Percentiles rank a stretch among this genome's conserved stretches.
These are phyloP conservation scores for Penicillium verrucosum DNA, from an alignment of 2,329 filamentous ascomycete genomes.

Conservation along the genomic window DNA sequence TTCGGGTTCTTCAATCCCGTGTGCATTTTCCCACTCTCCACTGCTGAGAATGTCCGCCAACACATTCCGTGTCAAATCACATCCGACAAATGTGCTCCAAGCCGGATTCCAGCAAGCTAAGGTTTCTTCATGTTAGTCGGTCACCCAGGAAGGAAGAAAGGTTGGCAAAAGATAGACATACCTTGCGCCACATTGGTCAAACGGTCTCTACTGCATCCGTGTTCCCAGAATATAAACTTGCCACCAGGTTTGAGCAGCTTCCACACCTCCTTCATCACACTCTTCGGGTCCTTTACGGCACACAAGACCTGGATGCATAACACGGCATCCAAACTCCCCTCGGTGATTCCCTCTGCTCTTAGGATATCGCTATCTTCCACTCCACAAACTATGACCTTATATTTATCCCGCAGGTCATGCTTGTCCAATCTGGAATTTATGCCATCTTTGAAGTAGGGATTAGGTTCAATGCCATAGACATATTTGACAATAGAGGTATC, in stretches of 20 bases:
- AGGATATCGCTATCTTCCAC: conserved; percentile 42
- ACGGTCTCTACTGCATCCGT: conserved; percentile 23
- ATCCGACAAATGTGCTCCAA: conserved; percentile 22
- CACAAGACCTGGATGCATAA: conserved; percentile 47
- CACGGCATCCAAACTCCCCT: conserved; percentile 39
- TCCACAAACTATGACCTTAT: conserved; percentile 39
- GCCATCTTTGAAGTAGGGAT: conserved; percentile 31
- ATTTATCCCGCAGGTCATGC: conserved; percentile 33
- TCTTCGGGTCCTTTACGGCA: conserved; percentile 31
- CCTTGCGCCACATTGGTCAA: conserved; percentile 29
- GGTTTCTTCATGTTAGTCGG: conserved; percentile 5
- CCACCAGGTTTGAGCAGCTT: conserved; percentile 47
- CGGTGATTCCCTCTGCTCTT: conserved; percentile 34
- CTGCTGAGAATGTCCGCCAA: conserved; percentile 17
- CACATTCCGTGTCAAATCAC: conserved; percentile 17
- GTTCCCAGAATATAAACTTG: conserved; percentile 49
- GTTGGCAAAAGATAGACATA: conserved; percentile 31
- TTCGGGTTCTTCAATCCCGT: conserved; percentile 15
- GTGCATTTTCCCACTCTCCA: conserved; percentile 23
- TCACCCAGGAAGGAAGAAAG: not conserved
- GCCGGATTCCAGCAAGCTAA: conserved; percentile 20
- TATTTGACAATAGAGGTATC: conserved; percentile 30
- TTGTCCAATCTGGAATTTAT: conserved; percentile 33
- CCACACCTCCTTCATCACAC: conserved; percentile 32
- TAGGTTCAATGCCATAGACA: conserved; percentile 46